phyloP scores from a whole-genome alignment of 2,329 filamentous ascomycete species.

The Trichoderma atrobrunneum region DNA sequence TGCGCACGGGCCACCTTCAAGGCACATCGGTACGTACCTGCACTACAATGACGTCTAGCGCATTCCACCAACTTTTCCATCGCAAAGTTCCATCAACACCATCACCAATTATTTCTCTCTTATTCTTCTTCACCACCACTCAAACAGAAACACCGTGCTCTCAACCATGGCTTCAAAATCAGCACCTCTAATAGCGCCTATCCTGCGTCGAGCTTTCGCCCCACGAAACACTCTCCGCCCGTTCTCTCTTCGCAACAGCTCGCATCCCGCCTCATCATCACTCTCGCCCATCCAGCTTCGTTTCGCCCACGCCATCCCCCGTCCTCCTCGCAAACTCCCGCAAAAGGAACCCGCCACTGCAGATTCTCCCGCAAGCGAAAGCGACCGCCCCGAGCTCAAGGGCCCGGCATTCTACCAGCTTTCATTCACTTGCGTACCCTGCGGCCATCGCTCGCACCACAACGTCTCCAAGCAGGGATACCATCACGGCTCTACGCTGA shows the following conservation, averaged over 20 bases:
- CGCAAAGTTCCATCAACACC: constrained; percentile 19
- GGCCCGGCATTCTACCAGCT: constrained; percentile 74
- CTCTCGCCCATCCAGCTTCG: constrained; percentile 18
- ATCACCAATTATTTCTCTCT: neutral
- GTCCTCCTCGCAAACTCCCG: constrained; percentile 27
- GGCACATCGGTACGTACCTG: neutral
- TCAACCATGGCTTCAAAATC: constrained; percentile 32
- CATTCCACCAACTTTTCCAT: neutral
- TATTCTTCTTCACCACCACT: neutral
- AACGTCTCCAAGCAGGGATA: constrained; percentile 91
- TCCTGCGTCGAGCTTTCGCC: constrained; percentile 22
- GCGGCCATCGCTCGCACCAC: constrained; percentile 76
- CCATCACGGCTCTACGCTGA: constrained; percentile 82
- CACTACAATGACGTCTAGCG: constrained; percentile 7
- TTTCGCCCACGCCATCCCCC: constrained; percentile 38
- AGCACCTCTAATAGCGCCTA: constrained; percentile 21
- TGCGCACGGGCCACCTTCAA: neutral
- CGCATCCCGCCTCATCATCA: constrained; percentile 17
- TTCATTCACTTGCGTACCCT: constrained; percentile 90
- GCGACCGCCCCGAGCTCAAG: constrained; percentile 31
- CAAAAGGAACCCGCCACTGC: constrained; percentile 10
- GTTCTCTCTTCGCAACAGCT: constrained; percentile 21
- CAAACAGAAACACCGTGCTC: neutral
- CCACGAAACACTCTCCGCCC: constrained; percentile 22
- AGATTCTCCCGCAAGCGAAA: constrained; percentile 29